phyloP scores from a whole-genome alignment of 192 early-diverging fungal species.

The Entomortierella parvispora region DNA sequence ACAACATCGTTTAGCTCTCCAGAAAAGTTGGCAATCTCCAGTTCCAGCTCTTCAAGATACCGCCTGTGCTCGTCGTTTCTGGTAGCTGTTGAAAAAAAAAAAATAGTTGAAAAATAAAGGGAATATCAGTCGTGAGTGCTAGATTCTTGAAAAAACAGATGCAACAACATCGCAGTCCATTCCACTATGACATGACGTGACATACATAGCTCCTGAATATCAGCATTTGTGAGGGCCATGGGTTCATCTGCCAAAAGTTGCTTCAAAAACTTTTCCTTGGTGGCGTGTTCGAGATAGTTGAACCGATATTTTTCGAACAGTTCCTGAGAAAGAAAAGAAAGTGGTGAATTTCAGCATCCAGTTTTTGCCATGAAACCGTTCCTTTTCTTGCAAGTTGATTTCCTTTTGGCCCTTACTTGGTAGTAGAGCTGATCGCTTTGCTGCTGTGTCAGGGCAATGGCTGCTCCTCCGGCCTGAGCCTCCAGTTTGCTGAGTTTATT shows the following conservation, averaged over 20 bases:
- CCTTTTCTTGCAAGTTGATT: no score
- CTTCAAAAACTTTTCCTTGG: conserved; percentile 38
- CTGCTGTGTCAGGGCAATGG: not conserved
- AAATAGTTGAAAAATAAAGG: not conserved
- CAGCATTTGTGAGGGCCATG: conserved; percentile 22
- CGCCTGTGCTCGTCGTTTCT: conserved; percentile 9
- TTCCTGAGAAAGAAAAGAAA: conserved; percentile 17
- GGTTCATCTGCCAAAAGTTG: conserved; percentile 27
- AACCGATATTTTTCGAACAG: conserved; percentile 38
- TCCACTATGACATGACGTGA: no score
- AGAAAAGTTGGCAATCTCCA: conserved; percentile 13
- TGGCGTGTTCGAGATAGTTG: conserved; percentile 31
- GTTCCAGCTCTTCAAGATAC: conserved; percentile 15
- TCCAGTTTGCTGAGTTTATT: not conserved
- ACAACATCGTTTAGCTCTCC: conserved; percentile 17
- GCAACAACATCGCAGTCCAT: not conserved
- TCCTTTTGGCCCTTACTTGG: conserved; percentile 1
- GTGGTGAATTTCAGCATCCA: no score
- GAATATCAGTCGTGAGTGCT: not conserved
- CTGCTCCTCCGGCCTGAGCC: not conserved
- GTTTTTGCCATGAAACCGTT: no score
- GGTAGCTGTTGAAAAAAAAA: not conserved
- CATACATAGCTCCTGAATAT: conserved; percentile 30
- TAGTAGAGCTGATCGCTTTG: not conserved
- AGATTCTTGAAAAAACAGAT: not conserved